phyloP scores from a whole-genome alignment of 2,329 filamentous ascomycete genomes.

The Lasiodiplodia sp. region DNA sequence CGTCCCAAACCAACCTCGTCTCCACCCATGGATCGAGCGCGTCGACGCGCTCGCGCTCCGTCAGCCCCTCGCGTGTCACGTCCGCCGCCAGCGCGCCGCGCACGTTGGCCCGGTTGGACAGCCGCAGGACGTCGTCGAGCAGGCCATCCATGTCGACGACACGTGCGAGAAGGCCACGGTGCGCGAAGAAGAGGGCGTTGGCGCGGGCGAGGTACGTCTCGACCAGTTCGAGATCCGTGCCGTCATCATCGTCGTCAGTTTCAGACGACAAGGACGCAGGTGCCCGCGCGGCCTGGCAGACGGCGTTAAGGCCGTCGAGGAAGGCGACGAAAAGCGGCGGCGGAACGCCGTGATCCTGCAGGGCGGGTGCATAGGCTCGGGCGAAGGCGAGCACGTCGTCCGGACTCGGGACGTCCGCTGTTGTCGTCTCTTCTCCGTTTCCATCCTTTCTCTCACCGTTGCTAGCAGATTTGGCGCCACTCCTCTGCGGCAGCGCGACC shows the following conservation, averaged over 20 bases:
- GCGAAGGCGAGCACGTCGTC: conserved; percentile 27
- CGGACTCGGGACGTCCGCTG: background rate
- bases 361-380: conserved; percentile 41
- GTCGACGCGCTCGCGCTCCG: conserved; percentile 35
- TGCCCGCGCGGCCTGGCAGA: conserved; percentile 34
- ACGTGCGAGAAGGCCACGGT: conserved; percentile 40
- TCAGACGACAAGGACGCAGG: background rate
- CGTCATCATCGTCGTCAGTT: background rate
- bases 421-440: background rate
- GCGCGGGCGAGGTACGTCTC: conserved; percentile 39
- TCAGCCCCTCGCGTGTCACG: conserved; percentile 32
- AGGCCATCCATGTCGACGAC: conserved; percentile 38
- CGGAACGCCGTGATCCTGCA: conserved; percentile 41
- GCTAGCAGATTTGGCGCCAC: background rate
- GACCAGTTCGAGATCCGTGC: conserved; percentile 31
- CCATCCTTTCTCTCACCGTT: too few relatives aligned
- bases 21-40: conserved; percentile 43
- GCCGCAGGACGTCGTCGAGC: conserved; percentile 34
- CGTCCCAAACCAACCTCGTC: conserved; percentile 34
- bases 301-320: conserved; percentile 43
- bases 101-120: conserved; percentile 36
- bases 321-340: conserved; percentile 43
- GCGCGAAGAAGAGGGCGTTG: conserved; percentile 45
- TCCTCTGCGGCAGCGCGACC: conserved; percentile 8
- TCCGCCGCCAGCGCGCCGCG: conserved; percentile 20